Conservation (phyloP, 306 rosid species). For the Herpetospermum pedunculosum region DNA sequence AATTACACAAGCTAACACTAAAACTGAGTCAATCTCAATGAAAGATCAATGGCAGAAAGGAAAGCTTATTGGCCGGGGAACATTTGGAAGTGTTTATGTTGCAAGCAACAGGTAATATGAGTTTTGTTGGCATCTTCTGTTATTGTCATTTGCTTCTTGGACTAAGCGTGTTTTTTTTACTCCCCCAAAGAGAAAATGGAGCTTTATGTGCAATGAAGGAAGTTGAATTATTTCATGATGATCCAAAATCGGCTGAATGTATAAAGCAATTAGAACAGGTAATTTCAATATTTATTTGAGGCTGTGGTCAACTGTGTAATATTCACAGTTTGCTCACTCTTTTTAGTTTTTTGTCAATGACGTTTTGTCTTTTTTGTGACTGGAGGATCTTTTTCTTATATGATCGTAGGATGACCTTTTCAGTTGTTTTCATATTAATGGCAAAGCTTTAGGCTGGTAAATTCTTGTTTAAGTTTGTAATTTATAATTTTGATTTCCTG, state of each 20-base stretch:
- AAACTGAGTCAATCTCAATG: conserved; percentile 41
- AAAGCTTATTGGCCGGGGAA: conserved; percentile 96
- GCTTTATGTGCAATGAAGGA: conserved; percentile 99
- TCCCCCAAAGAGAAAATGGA: conserved; percentile 58
- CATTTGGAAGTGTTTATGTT: conserved; percentile 89
- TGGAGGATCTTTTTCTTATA: neutral
- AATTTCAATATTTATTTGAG: neutral
- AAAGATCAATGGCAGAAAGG: conserved; percentile 90
- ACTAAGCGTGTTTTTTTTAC: neutral
- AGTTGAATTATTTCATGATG: conserved; percentile 73
- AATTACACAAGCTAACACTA: conserved; percentile 24
- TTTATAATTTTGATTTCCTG: too few relatives aligned
- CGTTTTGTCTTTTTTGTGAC: neutral
- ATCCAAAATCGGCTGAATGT: conserved; percentile 83
- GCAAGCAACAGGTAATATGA: conserved; percentile 71
- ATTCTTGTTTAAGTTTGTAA: neutral
- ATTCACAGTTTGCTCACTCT: neutral
- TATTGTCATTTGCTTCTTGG: conserved; percentile 12
- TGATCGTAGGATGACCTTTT: neutral
- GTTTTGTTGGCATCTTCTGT: neutral
- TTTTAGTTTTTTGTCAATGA: neutral
- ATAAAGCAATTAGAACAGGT: conserved; percentile 97
- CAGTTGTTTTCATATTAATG: neutral
- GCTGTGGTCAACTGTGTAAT: neutral
- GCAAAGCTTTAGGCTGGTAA: neutral